A percentile compares a stretch with the other conserved stretches of the same genome.
Conservation (phyloP, 83 land plant genomes). For the Diphasiastrum complanatum region DNA sequence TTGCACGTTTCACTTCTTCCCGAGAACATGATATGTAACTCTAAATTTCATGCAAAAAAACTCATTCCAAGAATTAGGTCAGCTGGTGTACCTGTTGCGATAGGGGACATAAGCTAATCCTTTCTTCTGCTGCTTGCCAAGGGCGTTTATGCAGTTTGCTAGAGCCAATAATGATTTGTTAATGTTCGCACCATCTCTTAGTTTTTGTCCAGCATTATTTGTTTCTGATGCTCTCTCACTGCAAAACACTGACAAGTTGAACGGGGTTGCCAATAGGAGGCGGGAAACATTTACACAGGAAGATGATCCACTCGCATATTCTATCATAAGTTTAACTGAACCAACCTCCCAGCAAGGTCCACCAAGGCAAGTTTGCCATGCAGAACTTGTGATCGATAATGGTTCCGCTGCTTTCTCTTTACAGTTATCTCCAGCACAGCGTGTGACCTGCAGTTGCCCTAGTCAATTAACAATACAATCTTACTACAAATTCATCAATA, state of each 20-base stretch:
- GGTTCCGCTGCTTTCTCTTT: constrained; percentile 62
- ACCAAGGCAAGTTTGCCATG: constrained; percentile 90
- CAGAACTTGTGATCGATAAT: constrained; percentile 60
- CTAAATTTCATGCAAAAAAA: too few relatives aligned
- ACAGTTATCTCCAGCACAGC: constrained; percentile 90
- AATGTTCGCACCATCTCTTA: constrained; percentile 95
- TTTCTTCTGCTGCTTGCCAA: constrained; percentile 93
- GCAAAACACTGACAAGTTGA: neutral
- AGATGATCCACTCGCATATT: neutral
- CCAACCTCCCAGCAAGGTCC: constrained; percentile 94
- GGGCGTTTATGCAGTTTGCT: constrained; percentile 94
- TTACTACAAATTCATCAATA: too few relatives aligned
- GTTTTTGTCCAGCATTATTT: constrained; percentile 88
- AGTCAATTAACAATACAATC: too few relatives aligned
- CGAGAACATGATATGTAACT: too few relatives aligned
- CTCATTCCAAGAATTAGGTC: too few relatives aligned
- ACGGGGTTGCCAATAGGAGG: neutral
- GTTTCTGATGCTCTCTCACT: constrained; percentile 99
- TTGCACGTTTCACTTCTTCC: too few relatives aligned
- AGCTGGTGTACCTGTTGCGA: constrained; percentile 67
- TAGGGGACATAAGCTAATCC: constrained; percentile 98
- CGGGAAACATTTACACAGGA: neutral
- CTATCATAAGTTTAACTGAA: neutral
- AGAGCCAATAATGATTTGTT: constrained; percentile 92
- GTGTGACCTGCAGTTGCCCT: constrained; percentile 98